Conservation (phyloP, 306 rosid species). For the Echinosophora koreensis region DNA sequence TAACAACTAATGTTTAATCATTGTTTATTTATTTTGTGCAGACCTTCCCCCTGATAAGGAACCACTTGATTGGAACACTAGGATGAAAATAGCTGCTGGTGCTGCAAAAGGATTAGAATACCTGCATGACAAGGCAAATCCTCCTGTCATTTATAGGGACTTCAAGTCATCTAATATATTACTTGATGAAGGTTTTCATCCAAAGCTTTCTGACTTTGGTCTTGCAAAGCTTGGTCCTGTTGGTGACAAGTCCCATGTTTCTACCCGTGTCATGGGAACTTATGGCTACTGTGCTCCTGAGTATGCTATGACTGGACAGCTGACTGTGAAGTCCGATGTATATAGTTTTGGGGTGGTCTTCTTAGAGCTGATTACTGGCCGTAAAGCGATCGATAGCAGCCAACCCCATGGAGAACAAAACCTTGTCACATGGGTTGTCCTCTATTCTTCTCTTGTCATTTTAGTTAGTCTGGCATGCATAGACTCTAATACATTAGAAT, state of each 20-base stretch:
- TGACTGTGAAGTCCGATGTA: constrained; percentile 90
- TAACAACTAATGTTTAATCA: background rate
- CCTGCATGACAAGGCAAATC: constrained; percentile 91
- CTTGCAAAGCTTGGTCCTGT: constrained; percentile 96
- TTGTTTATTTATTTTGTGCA: constrained; percentile 46
- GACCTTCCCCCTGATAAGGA: constrained; percentile 86
- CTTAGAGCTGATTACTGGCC: constrained; percentile 89
- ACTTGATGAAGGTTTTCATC: constrained; percentile 83
- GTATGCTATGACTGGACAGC: constrained; percentile 94
- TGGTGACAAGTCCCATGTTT: constrained; percentile 93
- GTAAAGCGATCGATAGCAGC: constrained; percentile 80
- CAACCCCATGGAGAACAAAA: constrained; percentile 92
- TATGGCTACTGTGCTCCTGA: constrained; percentile 96
- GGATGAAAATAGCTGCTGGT: constrained; percentile 94
- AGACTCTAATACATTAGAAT: constrained; percentile 30
- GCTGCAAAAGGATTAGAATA: constrained; percentile 90
- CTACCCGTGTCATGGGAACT: constrained; percentile 95
- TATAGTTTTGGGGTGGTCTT: constrained; percentile 93
- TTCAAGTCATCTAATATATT: constrained; percentile 93
- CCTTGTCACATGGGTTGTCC: constrained; percentile 85
- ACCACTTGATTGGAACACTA: constrained; percentile 87
- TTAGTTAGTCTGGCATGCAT: constrained; percentile 9
- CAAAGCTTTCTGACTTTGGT: constrained; percentile 94
- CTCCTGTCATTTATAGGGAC: constrained; percentile 91
- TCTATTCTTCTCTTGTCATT: constrained; percentile 31